phyloP scores from a whole-genome alignment of 139 green algal species.

The Chlamydomonas schloesseri region DNA sequence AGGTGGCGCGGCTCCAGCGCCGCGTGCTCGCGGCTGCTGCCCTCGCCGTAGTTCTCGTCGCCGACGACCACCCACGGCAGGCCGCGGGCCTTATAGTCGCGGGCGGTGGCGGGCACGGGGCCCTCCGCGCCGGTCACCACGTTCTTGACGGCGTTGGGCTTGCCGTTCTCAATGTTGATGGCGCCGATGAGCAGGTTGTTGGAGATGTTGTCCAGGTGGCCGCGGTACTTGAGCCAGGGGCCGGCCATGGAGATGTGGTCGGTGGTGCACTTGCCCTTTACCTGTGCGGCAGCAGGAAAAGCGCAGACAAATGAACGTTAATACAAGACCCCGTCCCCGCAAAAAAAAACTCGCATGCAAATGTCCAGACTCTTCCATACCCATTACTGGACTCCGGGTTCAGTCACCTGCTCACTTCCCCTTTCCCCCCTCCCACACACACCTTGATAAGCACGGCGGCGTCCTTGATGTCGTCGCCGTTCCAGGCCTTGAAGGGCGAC shows the following conservation, averaged over 20 bases:
- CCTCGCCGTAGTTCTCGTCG: constrained; percentile 96
- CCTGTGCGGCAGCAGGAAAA: no score
- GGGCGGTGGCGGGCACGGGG: constrained; percentile 68
- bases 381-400: no score
- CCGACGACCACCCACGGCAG: constrained; percentile 90
- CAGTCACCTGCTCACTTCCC: no score
- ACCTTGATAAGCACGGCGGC: constrained; percentile 79
- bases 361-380: no score
- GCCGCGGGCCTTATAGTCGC: constrained; percentile 88
- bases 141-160: constrained; percentile 73
- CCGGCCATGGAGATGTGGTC: constrained; percentile 98
- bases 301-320: no score
- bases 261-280: constrained; percentile 98
- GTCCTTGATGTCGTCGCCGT: constrained; percentile 86
- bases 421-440: no score
- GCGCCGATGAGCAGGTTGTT: constrained; percentile 99
- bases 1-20: constrained; percentile 96
- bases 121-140: constrained; percentile 67
- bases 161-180: constrained; percentile 91
- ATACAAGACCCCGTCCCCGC: no score
- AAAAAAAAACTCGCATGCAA: no score
- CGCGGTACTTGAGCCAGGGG: constrained; percentile 97
- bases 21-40: constrained; percentile 91
- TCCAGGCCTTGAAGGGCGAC: constrained; percentile 86
- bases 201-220: constrained; percentile 98